A percentile compares a stretch with the other conserved stretches of the same genome.
Evolutionary conservation across 306 rosid species (phyloP).

Genomic region (Pachyrhizus erosus): DNA sequence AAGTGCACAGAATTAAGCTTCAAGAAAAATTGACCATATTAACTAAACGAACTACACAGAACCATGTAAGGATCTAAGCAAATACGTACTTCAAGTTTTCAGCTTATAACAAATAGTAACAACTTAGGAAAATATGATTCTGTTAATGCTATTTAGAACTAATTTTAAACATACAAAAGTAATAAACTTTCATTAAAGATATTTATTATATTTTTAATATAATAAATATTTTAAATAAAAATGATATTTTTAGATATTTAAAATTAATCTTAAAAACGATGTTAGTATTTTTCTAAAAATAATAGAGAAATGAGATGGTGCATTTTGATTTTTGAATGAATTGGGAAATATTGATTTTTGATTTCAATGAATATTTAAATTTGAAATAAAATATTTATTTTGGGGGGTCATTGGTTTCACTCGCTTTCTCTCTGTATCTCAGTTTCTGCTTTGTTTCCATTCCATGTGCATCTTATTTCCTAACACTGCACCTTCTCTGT

Average conservation of each 20-base stretch:
- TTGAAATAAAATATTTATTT: conserved; percentile 38
- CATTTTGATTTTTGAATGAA: conserved; percentile 14
- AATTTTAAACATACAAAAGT: not conserved
- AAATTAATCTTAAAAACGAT: not conserved
- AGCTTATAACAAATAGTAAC: not conserved
- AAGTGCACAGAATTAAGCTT: not conserved
- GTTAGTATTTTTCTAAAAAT: not conserved
- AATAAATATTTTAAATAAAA: no score
- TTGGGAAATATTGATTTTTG: conserved; percentile 40
- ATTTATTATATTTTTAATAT: no score
- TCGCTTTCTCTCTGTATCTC: conserved; percentile 52
- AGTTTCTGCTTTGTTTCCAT: conserved; percentile 46
- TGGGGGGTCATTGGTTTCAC: conserved; percentile 56
- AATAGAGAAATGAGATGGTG: not conserved
- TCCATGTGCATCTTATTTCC: conserved; percentile 64
- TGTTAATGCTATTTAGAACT: not conserved
- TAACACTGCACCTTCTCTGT: conserved; percentile 56
- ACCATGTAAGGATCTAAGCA: not conserved
- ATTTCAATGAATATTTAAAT: conserved; percentile 32
- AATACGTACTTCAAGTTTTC: not conserved
- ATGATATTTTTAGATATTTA: no score
- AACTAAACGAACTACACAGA: not conserved
- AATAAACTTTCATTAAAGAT: not conserved
- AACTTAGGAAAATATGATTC: not conserved
- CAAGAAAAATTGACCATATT: not conserved